Conservation (phyloP, 2,329 filamentous ascomycete genomes). For the Hirsutella thompsonii region DNA sequence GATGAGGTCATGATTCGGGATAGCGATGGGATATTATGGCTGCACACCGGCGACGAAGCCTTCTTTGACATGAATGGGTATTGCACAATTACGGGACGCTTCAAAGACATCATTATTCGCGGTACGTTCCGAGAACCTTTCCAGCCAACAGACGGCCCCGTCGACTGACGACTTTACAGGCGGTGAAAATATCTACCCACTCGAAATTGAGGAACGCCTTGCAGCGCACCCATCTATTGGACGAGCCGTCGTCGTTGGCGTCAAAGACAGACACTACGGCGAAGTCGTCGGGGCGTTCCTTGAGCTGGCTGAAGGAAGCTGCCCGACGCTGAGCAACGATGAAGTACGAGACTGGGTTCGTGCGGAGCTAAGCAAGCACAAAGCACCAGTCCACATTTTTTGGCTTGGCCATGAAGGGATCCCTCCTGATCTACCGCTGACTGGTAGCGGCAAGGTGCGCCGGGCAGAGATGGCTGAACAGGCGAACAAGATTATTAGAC, state of each 20-base stretch:
- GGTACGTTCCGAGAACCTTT: constrained; percentile 28
- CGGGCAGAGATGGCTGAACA: constrained; percentile 51
- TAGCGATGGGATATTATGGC: constrained; percentile 44
- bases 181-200: constrained; percentile 61
- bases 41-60: constrained; percentile 56
- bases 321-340: constrained; percentile 31
- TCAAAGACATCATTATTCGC: constrained; percentile 71
- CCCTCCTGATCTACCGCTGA: constrained; percentile 44
- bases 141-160: too few species aligned
- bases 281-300: constrained; percentile 61
- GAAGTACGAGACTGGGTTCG: constrained; percentile 52
- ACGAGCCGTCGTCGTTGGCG: constrained; percentile 56
- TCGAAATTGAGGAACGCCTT: constrained; percentile 66
- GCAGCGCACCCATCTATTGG: constrained; percentile 47
- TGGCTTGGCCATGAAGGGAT: constrained; percentile 55
- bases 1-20: constrained; percentile 44
- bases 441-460: constrained; percentile 60
- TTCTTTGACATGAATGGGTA: constrained; percentile 56
- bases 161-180: too few species aligned
- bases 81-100: constrained; percentile 60
- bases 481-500: constrained; percentile 42
- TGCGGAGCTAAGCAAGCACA: constrained; percentile 49
- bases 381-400: constrained; percentile 62
- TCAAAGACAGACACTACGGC: constrained; percentile 58
- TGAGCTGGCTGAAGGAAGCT: constrained; percentile 20